Percentiles rank a stretch among this genome's conserved stretches.
Conservation (phyloP, 108 stramenopile species). For the Conticribra guillardii region DNA sequence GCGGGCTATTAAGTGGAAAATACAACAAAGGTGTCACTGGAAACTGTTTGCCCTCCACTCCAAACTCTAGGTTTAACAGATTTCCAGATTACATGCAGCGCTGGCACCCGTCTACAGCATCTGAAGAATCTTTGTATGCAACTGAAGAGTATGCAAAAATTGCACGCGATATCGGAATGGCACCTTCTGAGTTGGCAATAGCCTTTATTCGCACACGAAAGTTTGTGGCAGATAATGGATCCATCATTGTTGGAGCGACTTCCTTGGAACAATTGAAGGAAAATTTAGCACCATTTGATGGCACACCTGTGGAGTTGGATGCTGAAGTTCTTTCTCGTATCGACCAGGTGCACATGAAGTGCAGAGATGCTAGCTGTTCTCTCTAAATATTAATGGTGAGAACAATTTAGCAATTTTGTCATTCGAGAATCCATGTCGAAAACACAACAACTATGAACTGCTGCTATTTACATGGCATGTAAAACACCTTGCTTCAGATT, state of each 20-base stretch:
- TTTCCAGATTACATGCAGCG: conserved; percentile 94
- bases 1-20: conserved; percentile 86
- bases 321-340: conserved; percentile 60
- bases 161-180: conserved; percentile 69
- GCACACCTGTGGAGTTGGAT: conserved; percentile 50
- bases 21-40: conserved; percentile 45
- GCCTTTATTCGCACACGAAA: conserved; percentile 81
- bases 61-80: conserved; percentile 60
- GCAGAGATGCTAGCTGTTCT: conserved; percentile 68
- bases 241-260: conserved; percentile 93
- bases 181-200: conserved; percentile 83
- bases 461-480: too few species aligned
- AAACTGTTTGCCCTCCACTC: conserved; percentile 27
- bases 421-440: too few species aligned
- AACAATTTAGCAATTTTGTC: too few species aligned
- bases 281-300: conserved; percentile 58
- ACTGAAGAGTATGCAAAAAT: conserved; percentile 75
- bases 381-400: conserved; percentile 26
- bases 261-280: conserved; percentile 84
- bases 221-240: conserved; percentile 64
- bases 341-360: conserved; percentile 66
- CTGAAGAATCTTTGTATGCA: conserved; percentile 57
- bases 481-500: too few species aligned
- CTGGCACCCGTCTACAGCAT: conserved; percentile 52
- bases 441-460: too few species aligned